phyloP scores from a whole-genome alignment of 495 filamentous ascomycete genomes.

The Delitschia confertaspora region DNA sequence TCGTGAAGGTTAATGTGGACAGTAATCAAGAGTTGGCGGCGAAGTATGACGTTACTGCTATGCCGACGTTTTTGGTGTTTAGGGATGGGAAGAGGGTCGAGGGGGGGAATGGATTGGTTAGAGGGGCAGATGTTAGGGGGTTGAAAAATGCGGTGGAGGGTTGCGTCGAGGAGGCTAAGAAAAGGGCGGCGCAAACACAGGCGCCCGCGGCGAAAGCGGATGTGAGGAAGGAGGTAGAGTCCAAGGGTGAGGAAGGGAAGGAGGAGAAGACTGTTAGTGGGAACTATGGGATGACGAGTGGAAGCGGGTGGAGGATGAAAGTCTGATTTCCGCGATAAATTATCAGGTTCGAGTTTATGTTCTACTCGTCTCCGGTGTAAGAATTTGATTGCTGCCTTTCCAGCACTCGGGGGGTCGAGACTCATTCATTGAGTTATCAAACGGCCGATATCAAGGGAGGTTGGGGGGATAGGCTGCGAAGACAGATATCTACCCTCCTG shows the following conservation, averaged over 20 bases:
- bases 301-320: conserved; percentile 22
- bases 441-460: no score
- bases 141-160: conserved; percentile 17
- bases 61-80: conserved; percentile 30
- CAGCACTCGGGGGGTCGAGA: no score
- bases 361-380: no score
- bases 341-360: no score
- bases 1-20: conserved; percentile 29
- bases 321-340: no score
- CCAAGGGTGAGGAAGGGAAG: conserved; percentile 2
- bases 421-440: no score
- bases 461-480: no score
- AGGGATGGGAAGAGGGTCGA: conserved; percentile 18
- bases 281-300: conserved; percentile 24
- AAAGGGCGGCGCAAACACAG: background rate
- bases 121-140: conserved; percentile 19
- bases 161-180: conserved; percentile 7
- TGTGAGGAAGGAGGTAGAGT: background rate
- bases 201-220: background rate
- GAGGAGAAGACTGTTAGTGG: conserved; percentile 28
- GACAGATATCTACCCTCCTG: no score
- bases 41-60: conserved; percentile 23
- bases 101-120: no score
- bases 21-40: conserved; percentile 16
- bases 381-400: no score